Base-by-base conservation (phyloP, 257 asterid species). In the Linderniella brevidens region DNA sequence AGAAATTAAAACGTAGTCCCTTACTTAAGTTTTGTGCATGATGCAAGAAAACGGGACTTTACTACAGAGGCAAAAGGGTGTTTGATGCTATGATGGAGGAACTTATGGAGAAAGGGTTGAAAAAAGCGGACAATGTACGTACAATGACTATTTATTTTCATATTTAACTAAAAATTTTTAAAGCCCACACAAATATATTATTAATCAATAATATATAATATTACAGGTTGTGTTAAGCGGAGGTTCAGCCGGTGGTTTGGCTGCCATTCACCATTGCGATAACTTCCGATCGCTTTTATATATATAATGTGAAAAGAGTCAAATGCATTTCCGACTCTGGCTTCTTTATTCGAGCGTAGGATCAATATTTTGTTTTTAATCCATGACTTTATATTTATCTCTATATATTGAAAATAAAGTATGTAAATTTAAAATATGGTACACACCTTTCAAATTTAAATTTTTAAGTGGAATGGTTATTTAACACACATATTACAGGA, bases 311-410 rank as follows among this genome's bases (percentile, higher is more conserved):
- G 1, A 46, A 46, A 46, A 17, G 13, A 35, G 51, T 46, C 35
- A 46, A 46, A 13, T 46, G 51, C 14, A 4, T 46, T 4, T 17
- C 51, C 1, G 51, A 46, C 9, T 16, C 32, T 35, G 51, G 51
- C 13, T 46, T 46, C 32, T 46, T 46, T 46, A 29, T 46, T 11
- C 19, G 35, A 11, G 51, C 35, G 51, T 46, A 18, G 9, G 51
- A 39, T 13, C 1, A 10, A 4, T 17, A 1, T 1, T 10, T 10
- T 13, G 1, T 6, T 37, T 6, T 6, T 6, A 6, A 6, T 37
- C 11, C 11, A 37, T 37, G 11, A 8, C 8, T 37, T 6, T 11
- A 37, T n/a, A n/a, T 25, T 2, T 39, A 9, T 13, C 9, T 3
- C 3, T 10, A 39, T 10, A 10, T 11, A 10, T 39, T 10, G n/a